Evolutionary conservation across 2,329 filamentous ascomycete species (phyloP), one percentile per base, ranked within the genome.

Genomic region (Trichophyton benhamiae): DNA sequence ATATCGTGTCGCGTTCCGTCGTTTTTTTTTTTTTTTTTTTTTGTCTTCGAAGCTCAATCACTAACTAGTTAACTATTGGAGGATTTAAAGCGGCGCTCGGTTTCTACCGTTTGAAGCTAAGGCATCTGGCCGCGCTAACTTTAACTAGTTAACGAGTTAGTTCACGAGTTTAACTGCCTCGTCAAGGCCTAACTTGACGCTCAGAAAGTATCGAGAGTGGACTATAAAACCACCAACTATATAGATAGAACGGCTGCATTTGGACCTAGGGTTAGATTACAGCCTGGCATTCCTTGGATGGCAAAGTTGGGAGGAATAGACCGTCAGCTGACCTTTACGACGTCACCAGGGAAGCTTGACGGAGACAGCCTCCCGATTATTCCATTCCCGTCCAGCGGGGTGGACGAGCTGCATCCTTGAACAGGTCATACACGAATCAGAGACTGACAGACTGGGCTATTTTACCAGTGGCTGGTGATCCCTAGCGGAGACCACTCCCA

Each of bases 381-480:
- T 36, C 52, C 17, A 36, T 55, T 55, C 52, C 30, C 52, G 52
- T 36, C 52, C 13, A n/a, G 30, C 52, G 52, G 46, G 52, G 52
- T 55, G 52, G 33, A n/a, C 52, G 33, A 30, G 27, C 33, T 55
- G 52, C 52, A 55, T 55, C 52, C 52, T 55, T 17, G 52, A 55
- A 33, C 52, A 20, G 27, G 52, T n/a, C 52, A 17, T 20, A 55
- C 52, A 55, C 52, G 52, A 55, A 55, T 55, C 52, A 55, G 27
- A 55, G 52, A 22, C 25, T 20, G 17, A 52, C 46, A 36, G 52
- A 36, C 52, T n/a, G 27, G 15, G 27, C 5, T 20, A 38, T 30
- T 38, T 38, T 3, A 38, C 52, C 27, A 30, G 52, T 36, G 27
- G 52, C 52, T 55, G 30, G 52, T 36, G n/a, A 17, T 55, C 52